Evolutionary conservation across 1,284 basidiomycete species (phyloP).

Genomic region (Trichosporon asahii): DNA sequence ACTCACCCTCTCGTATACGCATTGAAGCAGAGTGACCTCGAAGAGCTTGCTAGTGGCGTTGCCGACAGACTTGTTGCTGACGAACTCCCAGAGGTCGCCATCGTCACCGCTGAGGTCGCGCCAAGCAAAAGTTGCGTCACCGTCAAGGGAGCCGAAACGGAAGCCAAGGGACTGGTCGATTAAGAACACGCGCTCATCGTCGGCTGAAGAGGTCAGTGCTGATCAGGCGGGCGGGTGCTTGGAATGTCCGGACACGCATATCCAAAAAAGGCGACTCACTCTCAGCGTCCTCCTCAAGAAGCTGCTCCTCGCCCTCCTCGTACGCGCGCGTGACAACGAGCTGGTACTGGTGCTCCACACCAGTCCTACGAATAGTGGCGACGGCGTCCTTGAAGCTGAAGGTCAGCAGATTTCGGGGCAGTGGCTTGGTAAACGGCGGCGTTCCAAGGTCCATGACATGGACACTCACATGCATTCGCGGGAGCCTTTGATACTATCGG

Average conservation of each 20-base stretch:
- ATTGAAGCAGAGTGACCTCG: constrained; percentile 88
- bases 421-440: not conserved
- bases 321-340: constrained; percentile 94
- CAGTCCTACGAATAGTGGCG: constrained; percentile 79
- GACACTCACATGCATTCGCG: constrained; percentile 91
- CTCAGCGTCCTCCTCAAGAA: constrained; percentile 92
- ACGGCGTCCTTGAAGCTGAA: constrained; percentile 92
- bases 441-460: not conserved
- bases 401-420: not conserved
- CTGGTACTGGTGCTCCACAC: constrained; percentile 85
- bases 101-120: constrained; percentile 65
- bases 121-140: constrained; percentile 82
- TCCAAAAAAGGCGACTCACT: constrained; percentile 58
- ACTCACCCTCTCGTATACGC: constrained; percentile 72
- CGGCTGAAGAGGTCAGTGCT: constrained; percentile 56
- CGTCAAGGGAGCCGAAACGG: constrained; percentile 69
- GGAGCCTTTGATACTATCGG: constrained; percentile 82
- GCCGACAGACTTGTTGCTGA: constrained; percentile 58
- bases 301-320: constrained; percentile 90
- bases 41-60: constrained; percentile 81
- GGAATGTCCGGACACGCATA: not conserved
- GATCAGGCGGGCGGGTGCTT: not conserved
- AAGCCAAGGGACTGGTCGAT: constrained; percentile 86
- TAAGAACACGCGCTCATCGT: constrained; percentile 87
- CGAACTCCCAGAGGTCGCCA: constrained; percentile 52